Conservation (phyloP, 805 yeast species). For the Sugiyamaella mastotermitis region DNA sequence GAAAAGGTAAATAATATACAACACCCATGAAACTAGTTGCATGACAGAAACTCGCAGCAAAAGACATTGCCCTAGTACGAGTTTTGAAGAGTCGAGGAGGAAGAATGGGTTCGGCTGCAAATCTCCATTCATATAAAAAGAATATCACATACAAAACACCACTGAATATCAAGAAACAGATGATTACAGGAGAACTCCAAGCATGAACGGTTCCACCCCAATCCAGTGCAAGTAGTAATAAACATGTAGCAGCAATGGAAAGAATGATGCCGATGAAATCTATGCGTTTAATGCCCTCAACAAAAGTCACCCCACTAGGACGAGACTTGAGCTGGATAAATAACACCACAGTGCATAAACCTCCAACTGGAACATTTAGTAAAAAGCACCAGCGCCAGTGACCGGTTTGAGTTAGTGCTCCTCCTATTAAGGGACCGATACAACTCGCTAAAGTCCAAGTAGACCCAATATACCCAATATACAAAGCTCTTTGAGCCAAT, state of each 20-base stretch:
- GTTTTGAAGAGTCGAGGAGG: constrained; percentile 35
- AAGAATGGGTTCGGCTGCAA: constrained; percentile 39
- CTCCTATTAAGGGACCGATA: constrained; percentile 52
- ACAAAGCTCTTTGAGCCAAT: constrained; percentile 19
- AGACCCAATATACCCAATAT: constrained; percentile 21
- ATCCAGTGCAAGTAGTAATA: constrained; percentile 44
- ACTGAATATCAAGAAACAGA: constrained; percentile 39
- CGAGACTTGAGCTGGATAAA: constrained; percentile 18
- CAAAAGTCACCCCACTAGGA: constrained; percentile 35
- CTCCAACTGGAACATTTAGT: constrained; percentile 36
- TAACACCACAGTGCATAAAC: constrained; percentile 28
- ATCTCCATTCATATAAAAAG: constrained; percentile 40
- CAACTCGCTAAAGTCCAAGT: constrained; percentile 27
- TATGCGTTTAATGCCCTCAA: constrained; percentile 39
- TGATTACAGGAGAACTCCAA: constrained; percentile 51
- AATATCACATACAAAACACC: constrained; percentile 38
- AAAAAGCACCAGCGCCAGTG: constrained; percentile 52
- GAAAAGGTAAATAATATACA: constrained; percentile 44
- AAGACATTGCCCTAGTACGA: constrained; percentile 24
- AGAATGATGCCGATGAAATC: constrained; percentile 52
- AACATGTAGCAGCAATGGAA: constrained; percentile 39
- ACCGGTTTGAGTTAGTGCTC: constrained; percentile 39
- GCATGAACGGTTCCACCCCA: constrained; percentile 46
- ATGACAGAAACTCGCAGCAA: constrained; percentile 38
- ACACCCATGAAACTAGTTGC: constrained; percentile 45